Base-by-base conservation (phyloP, 805 yeast species). In the Kazachstania martiniae region DNA sequence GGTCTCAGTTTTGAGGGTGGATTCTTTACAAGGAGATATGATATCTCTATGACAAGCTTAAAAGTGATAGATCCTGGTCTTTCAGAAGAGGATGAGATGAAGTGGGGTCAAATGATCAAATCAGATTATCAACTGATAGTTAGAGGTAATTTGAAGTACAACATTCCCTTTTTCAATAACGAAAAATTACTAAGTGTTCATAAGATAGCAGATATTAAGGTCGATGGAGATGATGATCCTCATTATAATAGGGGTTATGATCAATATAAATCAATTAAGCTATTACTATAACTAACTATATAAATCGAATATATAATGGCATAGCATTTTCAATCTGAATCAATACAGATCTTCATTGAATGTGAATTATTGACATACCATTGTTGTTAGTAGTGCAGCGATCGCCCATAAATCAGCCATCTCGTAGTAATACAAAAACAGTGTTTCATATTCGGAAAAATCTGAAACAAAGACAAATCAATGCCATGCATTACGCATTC, bases 61-160 rank as follows among this genome's bases (percentile, higher is more conserved):
- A 81, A 80, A 47, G 63, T 89, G 14, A 38, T 77, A 12, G 69
- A 72, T 34, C 96, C 96, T 0, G 91, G 94, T 14, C 56, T 47
- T 12, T 56, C 23, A n/a, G 17, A 24, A 14, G 31, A 24, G 7
- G 33, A 32, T 29, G 45, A 51, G 44, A 36, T 12, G 51, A 42
- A n/a, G 39, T 87, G 97, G 97, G 70, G 72, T 32, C 62, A 64
- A 9, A 72, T 89, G 9, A 74, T 79, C 8, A 70, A 73, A 38
- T 72, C 82, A 49, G 94, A 94, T 9, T 89, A 87, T 53, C 95
- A 85, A 38, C 61, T 89, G 42, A 80, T 85, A 14, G 66, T 89
- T 3, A 65, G 94, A 31, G 97, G 97, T 1, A 74, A 77, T 15
- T 66, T 89, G 51, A 74, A 72, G 47, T 89, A 89, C 56, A 72